Base-by-base conservation (phyloP, 2,329 filamentous ascomycete genomes). In the Penicillium sp. region DNA sequence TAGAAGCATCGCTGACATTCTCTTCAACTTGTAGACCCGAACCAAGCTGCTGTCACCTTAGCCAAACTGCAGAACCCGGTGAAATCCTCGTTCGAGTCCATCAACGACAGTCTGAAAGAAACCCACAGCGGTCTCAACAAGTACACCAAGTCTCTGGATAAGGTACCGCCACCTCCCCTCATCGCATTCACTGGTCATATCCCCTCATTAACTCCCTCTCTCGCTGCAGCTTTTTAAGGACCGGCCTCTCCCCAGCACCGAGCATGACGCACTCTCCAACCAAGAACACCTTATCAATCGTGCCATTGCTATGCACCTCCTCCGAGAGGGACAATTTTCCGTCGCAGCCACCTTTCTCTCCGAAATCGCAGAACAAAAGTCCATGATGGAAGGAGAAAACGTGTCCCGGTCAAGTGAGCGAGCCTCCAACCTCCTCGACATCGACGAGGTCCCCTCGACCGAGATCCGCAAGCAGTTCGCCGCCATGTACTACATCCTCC, bases 301-400 rank as follows among this genome's bases (percentile, higher is more conserved):
- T 50, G 93, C 94, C 6, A 95, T 99, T 62, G 90, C 90, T 8
- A 97, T 97, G 91, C 94, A 99, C 68, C 82, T 99, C 18, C 82
- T 99, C 32, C 89, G 94, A 33, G 93, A 97, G 75, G 94, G 94
- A 42, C 89, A 96, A 68, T 99, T 99, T 71, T 82, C 81, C 18
- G 92, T 96, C 2, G 93, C 93, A 10, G 85, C 87, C 13, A 91
- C 87, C 1, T 97, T 99, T 63, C 84, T 96, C 42, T 77, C 82
- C 12, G 94, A 97, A 77, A 84, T 82, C 24, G 73, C 77, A 47
- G 69, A 76, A 20, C 74, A 77, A 53, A 75, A 77, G 69, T 60
- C 73, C 59, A 53, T 68, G 44, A 62, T 65, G 55, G 65, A 70
- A 53, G 61, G 67, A 37, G 57, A 65, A 39, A 41, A 58, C 7